Conservation (phyloP, 148 eudicot species). For the Polygonum maritimum region DNA sequence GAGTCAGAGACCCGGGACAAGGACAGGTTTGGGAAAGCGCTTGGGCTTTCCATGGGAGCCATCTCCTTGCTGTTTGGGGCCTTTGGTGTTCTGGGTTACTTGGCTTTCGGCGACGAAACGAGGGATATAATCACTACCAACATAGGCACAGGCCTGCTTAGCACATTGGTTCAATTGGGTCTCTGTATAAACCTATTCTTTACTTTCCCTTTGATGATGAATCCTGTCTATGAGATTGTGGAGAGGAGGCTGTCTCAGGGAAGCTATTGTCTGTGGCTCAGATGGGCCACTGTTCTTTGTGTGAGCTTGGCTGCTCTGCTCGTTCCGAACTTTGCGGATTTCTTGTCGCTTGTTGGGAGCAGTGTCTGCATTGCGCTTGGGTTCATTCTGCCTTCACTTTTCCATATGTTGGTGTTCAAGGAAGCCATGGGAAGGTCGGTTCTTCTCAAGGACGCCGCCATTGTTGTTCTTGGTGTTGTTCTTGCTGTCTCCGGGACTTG, state of each 20-base stretch:
- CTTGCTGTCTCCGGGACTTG: conserved; percentile 59
- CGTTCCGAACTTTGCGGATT: conserved; percentile 78
- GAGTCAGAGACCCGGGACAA: conserved; percentile 53
- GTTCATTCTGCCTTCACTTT: conserved; percentile 73
- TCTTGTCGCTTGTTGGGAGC: conserved; percentile 79
- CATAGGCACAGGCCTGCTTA: conserved; percentile 48
- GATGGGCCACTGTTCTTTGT: conserved; percentile 51
- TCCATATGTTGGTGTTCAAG: conserved; percentile 52
- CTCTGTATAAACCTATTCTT: conserved; percentile 66
- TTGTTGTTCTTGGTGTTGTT: conserved; percentile 40
- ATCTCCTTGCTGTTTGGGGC: conserved; percentile 43
- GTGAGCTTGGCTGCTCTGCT: conserved; percentile 50
- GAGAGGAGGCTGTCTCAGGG: conserved; percentile 60
- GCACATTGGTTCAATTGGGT: conserved; percentile 57
- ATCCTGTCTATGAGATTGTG: conserved; percentile 81
- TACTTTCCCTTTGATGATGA: conserved; percentile 74
- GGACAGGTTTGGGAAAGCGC: conserved; percentile 33
- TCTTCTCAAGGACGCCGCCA: conserved; percentile 24
- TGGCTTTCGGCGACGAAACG: conserved; percentile 59
- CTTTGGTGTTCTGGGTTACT: conserved; percentile 65
- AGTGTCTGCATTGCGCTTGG: conserved; percentile 64
- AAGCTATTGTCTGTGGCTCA: conserved; percentile 52
- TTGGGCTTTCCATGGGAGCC: conserved; percentile 43
- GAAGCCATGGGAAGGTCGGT: conserved; percentile 38
- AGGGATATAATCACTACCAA: conserved; percentile 66